phyloP scores from a whole-genome alignment of 768 basidiomycete genomes.

The Termitomyces sp. region DNA sequence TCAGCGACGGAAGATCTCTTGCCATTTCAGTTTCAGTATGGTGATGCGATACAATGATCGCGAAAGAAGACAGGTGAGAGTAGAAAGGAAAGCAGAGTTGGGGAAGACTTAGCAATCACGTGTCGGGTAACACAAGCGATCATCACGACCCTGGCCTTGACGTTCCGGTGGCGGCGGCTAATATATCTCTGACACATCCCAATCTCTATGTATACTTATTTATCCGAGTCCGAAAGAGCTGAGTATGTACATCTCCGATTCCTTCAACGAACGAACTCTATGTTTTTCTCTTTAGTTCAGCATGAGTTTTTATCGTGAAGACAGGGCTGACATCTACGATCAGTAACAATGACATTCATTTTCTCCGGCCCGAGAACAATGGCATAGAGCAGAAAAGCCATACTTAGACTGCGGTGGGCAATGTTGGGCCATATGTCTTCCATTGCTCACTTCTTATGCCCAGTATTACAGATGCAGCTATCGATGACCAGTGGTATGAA shows the following conservation, averaged over 20 bases:
- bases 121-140: neutral
- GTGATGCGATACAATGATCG: conserved; percentile 8
- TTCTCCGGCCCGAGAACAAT: neutral
- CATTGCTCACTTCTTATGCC: neutral
- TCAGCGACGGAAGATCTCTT: conserved; percentile 37
- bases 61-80: conserved; percentile 1
- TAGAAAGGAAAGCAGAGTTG: neutral
- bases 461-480: neutral
- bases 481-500: neutral
- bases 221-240: too few relatives aligned
- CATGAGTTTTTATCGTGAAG: too few relatives aligned
- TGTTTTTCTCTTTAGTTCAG: neutral
- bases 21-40: conserved; percentile 34
- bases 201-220: too few relatives aligned
- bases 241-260: neutral
- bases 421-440: neutral
- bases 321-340: neutral
- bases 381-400: neutral
- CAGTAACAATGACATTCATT: neutral
- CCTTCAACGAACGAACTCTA: neutral
- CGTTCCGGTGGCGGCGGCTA: neutral
- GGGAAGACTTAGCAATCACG: neutral
- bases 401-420: neutral
- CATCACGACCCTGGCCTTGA: neutral
- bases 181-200: neutral